phyloP scores from a whole-genome alignment of 2,329 filamentous ascomycete genomes.

The Epichloe hybrida region DNA sequence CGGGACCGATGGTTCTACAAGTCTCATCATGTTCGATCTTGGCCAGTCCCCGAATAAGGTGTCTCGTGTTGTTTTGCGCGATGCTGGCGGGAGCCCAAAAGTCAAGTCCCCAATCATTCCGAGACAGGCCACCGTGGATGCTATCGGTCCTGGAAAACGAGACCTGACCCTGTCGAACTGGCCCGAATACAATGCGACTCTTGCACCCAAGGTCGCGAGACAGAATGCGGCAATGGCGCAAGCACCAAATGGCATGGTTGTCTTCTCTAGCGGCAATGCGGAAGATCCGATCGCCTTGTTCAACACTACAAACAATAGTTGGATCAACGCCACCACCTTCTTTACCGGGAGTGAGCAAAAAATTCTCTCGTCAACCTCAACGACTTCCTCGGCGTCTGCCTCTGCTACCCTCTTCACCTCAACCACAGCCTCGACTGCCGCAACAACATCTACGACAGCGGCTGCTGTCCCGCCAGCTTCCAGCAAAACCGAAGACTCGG shows the following conservation, averaged over 20 bases:
- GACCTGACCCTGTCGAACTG: slow-evolving; percentile 49
- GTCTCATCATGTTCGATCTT: slow-evolving; percentile 68
- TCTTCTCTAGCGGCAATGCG: slow-evolving; percentile 63
- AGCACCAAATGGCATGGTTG: slow-evolving; percentile 50
- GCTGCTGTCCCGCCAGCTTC: slow-evolving; percentile 4
- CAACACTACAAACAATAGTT: slow-evolving; percentile 59
- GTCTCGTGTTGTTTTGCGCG: slow-evolving; percentile 52
- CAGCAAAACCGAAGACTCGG: slow-evolving; percentile 10
- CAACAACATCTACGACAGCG: slow-evolving; percentile 12
- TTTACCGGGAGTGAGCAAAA: slow-evolving; percentile 38
- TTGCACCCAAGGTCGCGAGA: slow-evolving; percentile 51
- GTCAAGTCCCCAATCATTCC: slow-evolving; percentile 30
- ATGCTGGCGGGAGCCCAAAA: slow-evolving; percentile 42
- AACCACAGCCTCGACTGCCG: slow-evolving; percentile 7
- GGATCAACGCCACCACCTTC: slow-evolving; percentile 57
- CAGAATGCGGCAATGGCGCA: slow-evolving; percentile 61
- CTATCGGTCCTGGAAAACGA: slow-evolving; percentile 11
- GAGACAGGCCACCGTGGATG: slow-evolving; percentile 17
- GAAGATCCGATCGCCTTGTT: slow-evolving; percentile 64
- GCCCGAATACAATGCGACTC: slow-evolving; percentile 64
- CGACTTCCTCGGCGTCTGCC: slow-evolving; percentile 16
- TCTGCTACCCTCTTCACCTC: slow-evolving; percentile 10
- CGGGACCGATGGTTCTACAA: slow-evolving; percentile 64
- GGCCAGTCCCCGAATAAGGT: slow-evolving; percentile 61
- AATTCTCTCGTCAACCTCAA: slow-evolving; percentile 19